These are phyloP conservation scores for Candida ulmi DNA, from an alignment of 805 yeast genomes.

Conservation along the genomic window DNA sequence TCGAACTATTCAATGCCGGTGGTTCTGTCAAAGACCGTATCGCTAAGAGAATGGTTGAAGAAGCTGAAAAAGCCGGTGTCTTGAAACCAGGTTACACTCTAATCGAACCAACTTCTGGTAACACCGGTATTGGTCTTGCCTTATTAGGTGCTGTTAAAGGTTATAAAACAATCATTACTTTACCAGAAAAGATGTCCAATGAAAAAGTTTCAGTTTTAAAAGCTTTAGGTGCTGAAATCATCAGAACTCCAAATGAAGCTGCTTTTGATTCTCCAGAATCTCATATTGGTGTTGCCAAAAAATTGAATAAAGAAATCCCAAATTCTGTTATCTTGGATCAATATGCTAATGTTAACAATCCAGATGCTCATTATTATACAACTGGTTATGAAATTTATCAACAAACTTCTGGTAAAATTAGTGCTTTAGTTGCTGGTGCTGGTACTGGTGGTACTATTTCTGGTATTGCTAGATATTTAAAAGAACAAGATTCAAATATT, in stretches of 20 bases:
- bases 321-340: constrained; percentile 82
- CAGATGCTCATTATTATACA: constrained; percentile 77
- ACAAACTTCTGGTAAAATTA: constrained; percentile 66
- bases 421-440: constrained; percentile 83
- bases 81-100: constrained; percentile 82
- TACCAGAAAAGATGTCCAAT: constrained; percentile 90
- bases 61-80: constrained; percentile 72
- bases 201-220: constrained; percentile 84
- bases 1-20: constrained; percentile 82
- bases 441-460: constrained; percentile 92
- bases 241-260: constrained; percentile 88
- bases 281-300: constrained; percentile 82
- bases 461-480: constrained; percentile 74
- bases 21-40: constrained; percentile 89
- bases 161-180: constrained; percentile 78
- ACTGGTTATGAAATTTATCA: constrained; percentile 85
- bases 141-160: constrained; percentile 83
- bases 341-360: constrained; percentile 73
- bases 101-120: constrained; percentile 88
- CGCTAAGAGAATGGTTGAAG: constrained; percentile 80
- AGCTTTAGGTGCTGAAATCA: constrained; percentile 86
- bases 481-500: constrained; percentile 60
- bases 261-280: constrained; percentile 92
- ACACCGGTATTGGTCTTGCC: constrained; percentile 92
- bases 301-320: constrained; percentile 76